Conservation (phyloP, 78 protist species). For the Dictyostelium brefeldianum region DNA sequence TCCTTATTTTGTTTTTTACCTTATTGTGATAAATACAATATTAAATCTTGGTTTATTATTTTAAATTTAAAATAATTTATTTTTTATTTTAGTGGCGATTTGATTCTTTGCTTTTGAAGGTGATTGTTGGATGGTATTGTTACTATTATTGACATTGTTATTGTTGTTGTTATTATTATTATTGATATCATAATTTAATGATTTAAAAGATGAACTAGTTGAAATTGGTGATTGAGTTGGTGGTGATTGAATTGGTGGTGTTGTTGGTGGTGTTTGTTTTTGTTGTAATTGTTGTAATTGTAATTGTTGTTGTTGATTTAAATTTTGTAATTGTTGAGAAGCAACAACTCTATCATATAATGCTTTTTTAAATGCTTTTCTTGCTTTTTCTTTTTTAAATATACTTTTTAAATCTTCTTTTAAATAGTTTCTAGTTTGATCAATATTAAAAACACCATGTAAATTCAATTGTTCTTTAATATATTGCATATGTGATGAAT, state of each 20-base stretch:
- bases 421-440: background rate
- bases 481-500: background rate
- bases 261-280: background rate
- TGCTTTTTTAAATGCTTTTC: conserved; percentile 32
- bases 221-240: background rate
- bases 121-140: background rate
- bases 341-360: background rate
- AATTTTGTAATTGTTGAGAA: background rate
- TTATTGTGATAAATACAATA: background rate
- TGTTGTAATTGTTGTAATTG: background rate
- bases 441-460: conserved; percentile 24
- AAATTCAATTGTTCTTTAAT: background rate
- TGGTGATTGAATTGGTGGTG: background rate
- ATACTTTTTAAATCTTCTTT: conserved; percentile 22
- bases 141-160: background rate
- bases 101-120: background rate
- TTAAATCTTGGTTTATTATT: background rate
- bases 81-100: conserved; percentile 6
- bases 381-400: conserved; percentile 1
- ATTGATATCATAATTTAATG: background rate
- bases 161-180: background rate
- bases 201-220: conserved; percentile 12
- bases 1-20: too few species aligned
- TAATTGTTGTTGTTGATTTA: background rate
- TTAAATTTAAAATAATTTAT: background rate